These are phyloP conservation scores for Zygosaccharomyces pseudobailii DNA, from an alignment of 1,139 yeast species.

Conservation along the genomic window DNA sequence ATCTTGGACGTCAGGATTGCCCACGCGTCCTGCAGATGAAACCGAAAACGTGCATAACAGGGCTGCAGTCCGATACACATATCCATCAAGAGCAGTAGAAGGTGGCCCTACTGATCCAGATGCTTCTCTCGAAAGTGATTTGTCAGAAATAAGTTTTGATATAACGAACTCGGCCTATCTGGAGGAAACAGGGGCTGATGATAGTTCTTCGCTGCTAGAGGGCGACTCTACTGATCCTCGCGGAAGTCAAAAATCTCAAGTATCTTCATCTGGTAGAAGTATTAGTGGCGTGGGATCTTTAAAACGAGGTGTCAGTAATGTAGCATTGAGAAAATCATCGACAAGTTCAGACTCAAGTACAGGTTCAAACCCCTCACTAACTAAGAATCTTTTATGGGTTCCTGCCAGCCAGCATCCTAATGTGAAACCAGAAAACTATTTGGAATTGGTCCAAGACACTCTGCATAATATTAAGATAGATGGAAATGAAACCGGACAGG, in stretches of 20 bases:
- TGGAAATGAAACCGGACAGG: constrained; percentile 9
- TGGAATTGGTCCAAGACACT: constrained; percentile 72
- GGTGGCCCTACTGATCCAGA: constrained; percentile 4
- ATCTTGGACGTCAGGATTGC: constrained; percentile 16
- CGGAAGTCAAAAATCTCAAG: constrained; percentile 1
- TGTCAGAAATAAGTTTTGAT: constrained; percentile 21
- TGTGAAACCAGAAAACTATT: constrained; percentile 86
- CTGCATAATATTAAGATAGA: constrained; percentile 60
- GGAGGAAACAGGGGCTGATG: constrained; percentile 1
- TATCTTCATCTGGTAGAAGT: constrained; percentile 11
- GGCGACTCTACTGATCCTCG: constrained; percentile 3
- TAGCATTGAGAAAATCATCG: constrained; percentile 10
- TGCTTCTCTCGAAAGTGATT: constrained; percentile 8
- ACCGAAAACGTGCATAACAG: constrained; percentile 4
- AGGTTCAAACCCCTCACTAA: constrained; percentile 10
- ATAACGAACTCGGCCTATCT: constrained; percentile 23
- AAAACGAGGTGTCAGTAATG: constrained; percentile 16
- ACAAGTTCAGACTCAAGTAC: constrained; percentile 3
- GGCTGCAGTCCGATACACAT: constrained; percentile 6
- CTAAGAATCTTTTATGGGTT: constrained; percentile 67
- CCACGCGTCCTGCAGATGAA: constrained; percentile 11
- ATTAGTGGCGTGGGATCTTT: constrained; percentile 21
- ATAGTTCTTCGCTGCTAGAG: background rate
- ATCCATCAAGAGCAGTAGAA: constrained; percentile 6
- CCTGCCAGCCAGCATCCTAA: constrained; percentile 94